phyloP scores from a whole-genome alignment of 352 stramenopile species.

The Phytophthora podocarpi region DNA sequence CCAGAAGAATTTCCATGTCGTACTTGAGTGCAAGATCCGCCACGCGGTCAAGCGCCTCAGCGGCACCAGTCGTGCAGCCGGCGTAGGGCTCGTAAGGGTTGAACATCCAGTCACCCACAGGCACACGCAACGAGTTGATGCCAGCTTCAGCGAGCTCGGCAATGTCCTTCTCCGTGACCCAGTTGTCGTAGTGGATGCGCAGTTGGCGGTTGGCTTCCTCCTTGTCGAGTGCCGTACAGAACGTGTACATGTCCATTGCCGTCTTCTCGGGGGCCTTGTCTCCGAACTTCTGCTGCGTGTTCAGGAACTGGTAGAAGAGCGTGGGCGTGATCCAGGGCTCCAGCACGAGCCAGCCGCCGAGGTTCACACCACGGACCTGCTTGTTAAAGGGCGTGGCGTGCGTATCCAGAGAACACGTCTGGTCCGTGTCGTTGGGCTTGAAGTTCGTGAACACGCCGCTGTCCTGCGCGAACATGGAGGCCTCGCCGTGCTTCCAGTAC shows the following conservation, averaged over 20 bases:
- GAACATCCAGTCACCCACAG: conserved; percentile 97
- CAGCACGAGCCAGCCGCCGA: conserved; percentile 96
- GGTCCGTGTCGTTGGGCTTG: conserved; percentile 63
- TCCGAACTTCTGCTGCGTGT: conserved; percentile 66
- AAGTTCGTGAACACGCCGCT: conserved; percentile 66
- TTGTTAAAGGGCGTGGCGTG: conserved; percentile 54
- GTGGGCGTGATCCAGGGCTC: conserved; percentile 96
- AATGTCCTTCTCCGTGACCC: conserved; percentile 95
- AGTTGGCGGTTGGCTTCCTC: conserved; percentile 94
- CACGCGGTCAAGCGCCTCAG: conserved; percentile 92
- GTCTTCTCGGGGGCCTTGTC: conserved; percentile 85
- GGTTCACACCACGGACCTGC: conserved; percentile 90
- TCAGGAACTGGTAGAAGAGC: conserved; percentile 97
- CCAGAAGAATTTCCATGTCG: conserved; percentile 89
- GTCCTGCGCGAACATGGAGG: conserved; percentile 51
- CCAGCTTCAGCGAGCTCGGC: conserved; percentile 73
- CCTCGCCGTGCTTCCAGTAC: conserved; percentile 71
- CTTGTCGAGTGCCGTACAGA: conserved; percentile 85
- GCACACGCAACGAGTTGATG: conserved; percentile 88
- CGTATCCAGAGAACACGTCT: conserved; percentile 71
- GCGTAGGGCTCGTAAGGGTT: conserved; percentile 93
- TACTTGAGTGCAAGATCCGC: conserved; percentile 89
- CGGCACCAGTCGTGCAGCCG: conserved; percentile 91
- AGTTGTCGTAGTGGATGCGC: conserved; percentile 93
- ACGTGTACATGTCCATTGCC: conserved; percentile 94